Conservation (phyloP, 345 rosid species). For the Salix dunnii region DNA sequence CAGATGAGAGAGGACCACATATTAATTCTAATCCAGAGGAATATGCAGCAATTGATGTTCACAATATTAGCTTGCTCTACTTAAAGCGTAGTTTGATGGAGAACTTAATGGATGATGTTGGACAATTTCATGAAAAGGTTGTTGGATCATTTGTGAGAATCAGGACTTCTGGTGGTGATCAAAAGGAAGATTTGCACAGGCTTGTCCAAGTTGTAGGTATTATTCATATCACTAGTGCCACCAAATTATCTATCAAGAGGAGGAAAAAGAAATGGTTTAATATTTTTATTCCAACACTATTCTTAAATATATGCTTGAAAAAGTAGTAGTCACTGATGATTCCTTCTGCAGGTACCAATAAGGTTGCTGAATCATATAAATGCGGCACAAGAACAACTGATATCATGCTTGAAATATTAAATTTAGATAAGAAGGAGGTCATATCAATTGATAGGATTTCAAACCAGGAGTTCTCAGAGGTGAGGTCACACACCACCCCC, state of each 20-base stretch:
- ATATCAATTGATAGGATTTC: conserved; percentile 70
- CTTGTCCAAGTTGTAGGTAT: conserved; percentile 92
- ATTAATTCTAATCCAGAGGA: conserved; percentile 41
- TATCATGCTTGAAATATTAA: conserved; percentile 65
- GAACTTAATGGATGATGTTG: conserved; percentile 59
- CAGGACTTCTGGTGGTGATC: conserved; percentile 58
- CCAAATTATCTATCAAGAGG: conserved; percentile 15
- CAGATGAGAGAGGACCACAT: conserved; percentile 42
- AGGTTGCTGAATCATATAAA: conserved; percentile 55
- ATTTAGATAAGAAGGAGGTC: conserved; percentile 71
- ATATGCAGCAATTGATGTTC: conserved; percentile 80
- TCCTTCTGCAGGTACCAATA: conserved; percentile 58
- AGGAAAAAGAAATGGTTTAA: conserved; percentile 1
- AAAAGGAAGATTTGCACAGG: conserved; percentile 66
- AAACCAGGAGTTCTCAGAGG: conserved; percentile 88
- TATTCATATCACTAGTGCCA: conserved; percentile 16
- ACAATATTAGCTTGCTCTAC: conserved; percentile 72
- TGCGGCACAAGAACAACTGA: conserved; percentile 54
- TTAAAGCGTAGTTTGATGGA: conserved; percentile 65
- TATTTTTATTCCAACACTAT: conserved; percentile 1
- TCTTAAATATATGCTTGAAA: not conserved
- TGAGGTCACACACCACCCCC: conserved; percentile 23
- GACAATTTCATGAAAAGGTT: conserved; percentile 66
- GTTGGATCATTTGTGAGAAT: conserved; percentile 87
- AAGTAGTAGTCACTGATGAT: conserved; percentile 14